Evolutionary conservation across 2,329 filamentous ascomycete species (phyloP).

Genomic region (Sporothrix euskadiensis): DNA sequence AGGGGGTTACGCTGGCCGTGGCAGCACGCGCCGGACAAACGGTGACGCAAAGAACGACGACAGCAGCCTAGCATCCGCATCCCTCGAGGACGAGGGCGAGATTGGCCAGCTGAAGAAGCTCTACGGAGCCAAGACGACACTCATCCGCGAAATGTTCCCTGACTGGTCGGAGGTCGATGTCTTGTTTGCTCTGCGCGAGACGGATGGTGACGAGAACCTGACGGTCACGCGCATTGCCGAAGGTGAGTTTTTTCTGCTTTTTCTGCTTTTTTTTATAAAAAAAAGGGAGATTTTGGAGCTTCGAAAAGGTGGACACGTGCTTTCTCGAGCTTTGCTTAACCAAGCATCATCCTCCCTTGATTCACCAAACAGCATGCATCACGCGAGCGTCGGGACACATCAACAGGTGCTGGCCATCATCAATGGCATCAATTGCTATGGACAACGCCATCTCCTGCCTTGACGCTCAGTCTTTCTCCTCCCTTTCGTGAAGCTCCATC

Average conservation of each 20-base stretch:
- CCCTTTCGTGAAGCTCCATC: background rate
- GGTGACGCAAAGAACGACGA: slow-evolving; percentile 65
- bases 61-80: slow-evolving; percentile 54
- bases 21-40: slow-evolving; percentile 73
- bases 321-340: background rate
- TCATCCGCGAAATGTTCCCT: slow-evolving; percentile 89
- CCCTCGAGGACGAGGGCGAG: slow-evolving; percentile 80
- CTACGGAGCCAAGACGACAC: slow-evolving; percentile 74
- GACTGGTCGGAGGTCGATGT: slow-evolving; percentile 96
- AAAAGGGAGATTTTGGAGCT: background rate
- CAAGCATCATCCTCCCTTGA: slow-evolving; percentile 5
- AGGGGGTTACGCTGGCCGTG: slow-evolving; percentile 69
- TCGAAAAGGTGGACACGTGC: background rate
- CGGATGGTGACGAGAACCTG: slow-evolving; percentile 72
- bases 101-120: slow-evolving; percentile 89
- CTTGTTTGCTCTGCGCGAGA: slow-evolving; percentile 88
- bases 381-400: background rate
- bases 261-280: background rate
- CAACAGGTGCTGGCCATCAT: background rate
- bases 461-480: background rate
- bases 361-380: slow-evolving; percentile 1
- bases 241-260: slow-evolving; percentile 51
- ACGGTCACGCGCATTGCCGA: slow-evolving; percentile 78
- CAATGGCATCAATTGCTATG: background rate
- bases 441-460: too few relatives aligned